Percentiles rank a stretch among this genome's conserved stretches.
Evolutionary conservation across 2,329 filamentous ascomycete genomes (phyloP).

Genomic region (Lasiodiplodia sp.): DNA sequence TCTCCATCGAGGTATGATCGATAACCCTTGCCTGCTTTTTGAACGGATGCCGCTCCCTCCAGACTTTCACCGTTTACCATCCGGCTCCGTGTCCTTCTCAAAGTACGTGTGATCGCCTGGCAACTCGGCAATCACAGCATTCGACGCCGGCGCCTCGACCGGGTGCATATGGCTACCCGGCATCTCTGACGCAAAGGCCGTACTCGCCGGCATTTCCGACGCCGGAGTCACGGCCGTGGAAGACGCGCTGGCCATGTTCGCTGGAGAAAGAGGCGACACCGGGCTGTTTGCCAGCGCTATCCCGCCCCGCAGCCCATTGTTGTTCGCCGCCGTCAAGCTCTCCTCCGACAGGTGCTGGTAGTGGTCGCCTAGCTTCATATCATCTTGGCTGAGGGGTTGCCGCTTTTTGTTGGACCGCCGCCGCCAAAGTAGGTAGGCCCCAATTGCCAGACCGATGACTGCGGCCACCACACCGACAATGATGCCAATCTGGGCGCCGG

Average conservation of each 20-base stretch:
- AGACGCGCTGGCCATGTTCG: not conserved
- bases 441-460: not conserved
- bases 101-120: not conserved
- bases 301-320: not conserved
- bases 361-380: not conserved
- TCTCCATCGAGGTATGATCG: not conserved
- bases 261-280: not conserved
- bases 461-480: not conserved
- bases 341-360: slow-evolving; percentile 4
- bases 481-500: slow-evolving; percentile 5
- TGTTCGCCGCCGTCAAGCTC: not conserved
- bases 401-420: not conserved
- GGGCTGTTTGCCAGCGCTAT: slow-evolving; percentile 4
- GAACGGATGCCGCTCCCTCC: not conserved
- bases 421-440: slow-evolving; percentile 1
- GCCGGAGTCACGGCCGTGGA: not conserved
- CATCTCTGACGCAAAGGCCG: not conserved
- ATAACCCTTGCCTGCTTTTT: not conserved
- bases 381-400: not conserved
- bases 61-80: not conserved
- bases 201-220: not conserved
- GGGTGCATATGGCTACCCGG: not conserved
- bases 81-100: not conserved
- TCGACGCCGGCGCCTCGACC: not conserved
- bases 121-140: not conserved